Evolutionary conservation across 78 protist species (phyloP).

Genomic region (Dictyostelium capitatum): DNA sequence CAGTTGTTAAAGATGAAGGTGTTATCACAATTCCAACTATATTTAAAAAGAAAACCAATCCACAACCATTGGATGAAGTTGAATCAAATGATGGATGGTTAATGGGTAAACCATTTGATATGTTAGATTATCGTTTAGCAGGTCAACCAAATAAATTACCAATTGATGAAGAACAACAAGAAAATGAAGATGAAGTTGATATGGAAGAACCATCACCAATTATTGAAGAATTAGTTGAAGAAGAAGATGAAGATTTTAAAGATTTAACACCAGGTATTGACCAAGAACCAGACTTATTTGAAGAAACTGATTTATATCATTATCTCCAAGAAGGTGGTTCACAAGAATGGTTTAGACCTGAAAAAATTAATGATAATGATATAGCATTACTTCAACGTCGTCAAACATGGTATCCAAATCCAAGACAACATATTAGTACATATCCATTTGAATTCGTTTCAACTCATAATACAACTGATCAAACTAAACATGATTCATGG

Average conservation of each 20-base stretch:
- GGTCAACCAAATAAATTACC: slow-evolving; percentile 34
- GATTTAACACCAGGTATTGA: slow-evolving; percentile 20
- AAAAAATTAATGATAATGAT: slow-evolving; percentile 8
- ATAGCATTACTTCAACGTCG: slow-evolving; percentile 25
- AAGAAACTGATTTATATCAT: slow-evolving; percentile 33
- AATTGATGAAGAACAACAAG: not conserved
- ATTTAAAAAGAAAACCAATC: not conserved
- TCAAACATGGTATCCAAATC: slow-evolving; percentile 39
- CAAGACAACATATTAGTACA: slow-evolving; percentile 38
- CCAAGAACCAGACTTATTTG: slow-evolving; percentile 11
- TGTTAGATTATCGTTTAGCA: slow-evolving; percentile 11
- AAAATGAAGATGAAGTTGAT: not conserved
- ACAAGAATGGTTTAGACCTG: slow-evolving; percentile 76
- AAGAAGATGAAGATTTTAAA: slow-evolving; percentile 16
- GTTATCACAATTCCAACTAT: slow-evolving; percentile 34
- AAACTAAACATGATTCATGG: slow-evolving; percentile 15
- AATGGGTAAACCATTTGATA: slow-evolving; percentile 72
- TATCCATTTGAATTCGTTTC: slow-evolving; percentile 41
- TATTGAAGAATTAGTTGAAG: not conserved
- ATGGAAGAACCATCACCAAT: not conserved
- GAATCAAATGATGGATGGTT: slow-evolving; percentile 38
- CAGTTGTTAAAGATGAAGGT: slow-evolving; percentile 53
- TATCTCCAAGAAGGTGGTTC: slow-evolving; percentile 49
- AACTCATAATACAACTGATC: slow-evolving; percentile 22
- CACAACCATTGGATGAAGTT: not conserved